Evolutionary conservation across 1,284 basidiomycete genomes (phyloP).

Genomic region (Phylloboletellus chloephorus): DNA sequence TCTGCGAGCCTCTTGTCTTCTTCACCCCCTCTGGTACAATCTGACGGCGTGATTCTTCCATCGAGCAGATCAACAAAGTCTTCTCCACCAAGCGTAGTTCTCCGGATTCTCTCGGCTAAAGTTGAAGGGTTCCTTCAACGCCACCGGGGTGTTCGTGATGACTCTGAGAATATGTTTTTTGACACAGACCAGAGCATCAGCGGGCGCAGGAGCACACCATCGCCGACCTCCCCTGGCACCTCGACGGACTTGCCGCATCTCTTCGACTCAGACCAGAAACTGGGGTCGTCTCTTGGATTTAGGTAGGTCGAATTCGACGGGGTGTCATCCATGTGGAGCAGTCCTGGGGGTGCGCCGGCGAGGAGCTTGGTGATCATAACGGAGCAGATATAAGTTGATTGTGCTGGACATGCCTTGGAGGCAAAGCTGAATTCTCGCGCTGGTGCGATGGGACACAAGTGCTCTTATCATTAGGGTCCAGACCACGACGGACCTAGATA

Average conservation of each 20-base stretch:
- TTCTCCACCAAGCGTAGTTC: slow-evolving; percentile 5
- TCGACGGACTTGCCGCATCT: slow-evolving; percentile 3
- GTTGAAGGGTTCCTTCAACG: slow-evolving; percentile 8
- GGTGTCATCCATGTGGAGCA: slow-evolving; percentile 5
- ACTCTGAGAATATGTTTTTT: slow-evolving; percentile 10
- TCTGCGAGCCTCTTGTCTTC: slow-evolving; percentile 6
- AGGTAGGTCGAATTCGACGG: slow-evolving; percentile 5
- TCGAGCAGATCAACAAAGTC: slow-evolving; percentile 7
- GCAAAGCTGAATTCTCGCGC: slow-evolving; percentile 38
- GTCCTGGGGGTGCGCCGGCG: slow-evolving; percentile 2
- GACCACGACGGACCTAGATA: slow-evolving; percentile 48
- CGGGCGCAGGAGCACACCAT: slow-evolving; percentile 7
- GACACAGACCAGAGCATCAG: slow-evolving; percentile 2
- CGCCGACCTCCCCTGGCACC: slow-evolving; percentile 3
- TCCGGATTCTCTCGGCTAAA: slow-evolving; percentile 9
- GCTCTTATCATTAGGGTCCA: slow-evolving; percentile 47
- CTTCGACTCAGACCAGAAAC: slow-evolving; percentile 7
- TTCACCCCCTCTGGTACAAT: slow-evolving; percentile 5
- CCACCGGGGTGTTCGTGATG: slow-evolving; percentile 12
- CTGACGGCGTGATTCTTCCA: slow-evolving; percentile 5
- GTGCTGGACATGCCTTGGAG: slow-evolving; percentile 38
- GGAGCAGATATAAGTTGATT: slow-evolving; percentile 3
- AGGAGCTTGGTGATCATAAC: slow-evolving; percentile 5
- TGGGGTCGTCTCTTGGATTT: slow-evolving; percentile 2
- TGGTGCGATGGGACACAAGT: slow-evolving; percentile 53